A percentile compares a stretch with the other conserved stretches of the same genome.
These are phyloP conservation scores for Polychaeton citri DNA, from an alignment of 2,329 filamentous ascomycete species.

Conservation along the genomic window DNA sequence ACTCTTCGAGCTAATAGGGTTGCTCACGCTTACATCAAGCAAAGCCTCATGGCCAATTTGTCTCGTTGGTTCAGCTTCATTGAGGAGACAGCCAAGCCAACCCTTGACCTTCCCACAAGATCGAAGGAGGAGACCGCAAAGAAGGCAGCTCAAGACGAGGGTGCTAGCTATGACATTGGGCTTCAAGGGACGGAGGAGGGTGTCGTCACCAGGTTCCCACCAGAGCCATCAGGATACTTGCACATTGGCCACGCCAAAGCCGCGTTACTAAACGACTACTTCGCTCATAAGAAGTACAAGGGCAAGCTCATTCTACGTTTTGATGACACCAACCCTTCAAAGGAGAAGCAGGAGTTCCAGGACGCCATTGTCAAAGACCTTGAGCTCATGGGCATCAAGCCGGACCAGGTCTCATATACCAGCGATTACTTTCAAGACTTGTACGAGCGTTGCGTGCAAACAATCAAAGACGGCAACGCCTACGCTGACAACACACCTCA, in stretches of 20 bases:
- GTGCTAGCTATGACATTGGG: constrained; percentile 79
- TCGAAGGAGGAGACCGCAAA: constrained; percentile 48
- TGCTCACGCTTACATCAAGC: constrained; percentile 68
- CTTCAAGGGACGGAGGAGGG: constrained; percentile 75
- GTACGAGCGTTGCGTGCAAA: constrained; percentile 65
- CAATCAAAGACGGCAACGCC: constrained; percentile 76
- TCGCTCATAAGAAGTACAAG: constrained; percentile 84
- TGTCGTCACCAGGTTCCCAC: constrained; percentile 83
- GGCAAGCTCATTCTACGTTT: constrained; percentile 85
- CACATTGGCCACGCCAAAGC: constrained; percentile 96
- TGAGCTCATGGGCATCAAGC: constrained; percentile 78
- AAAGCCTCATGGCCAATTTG: constrained; percentile 62
- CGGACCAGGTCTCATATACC: constrained; percentile 76
- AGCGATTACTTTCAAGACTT: constrained; percentile 92
- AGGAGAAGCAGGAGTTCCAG: constrained; percentile 94
- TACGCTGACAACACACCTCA: constrained; percentile 92
- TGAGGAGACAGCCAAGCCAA: constrained; percentile 62
- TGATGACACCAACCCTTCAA: constrained; percentile 93
- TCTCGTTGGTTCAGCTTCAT: constrained; percentile 80
- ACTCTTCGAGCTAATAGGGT: constrained; percentile 73
- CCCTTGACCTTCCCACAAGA: constrained; percentile 38
- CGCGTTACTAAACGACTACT: constrained; percentile 88
- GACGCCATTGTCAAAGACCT: constrained; percentile 89
- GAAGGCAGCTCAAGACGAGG: constrained; percentile 56
- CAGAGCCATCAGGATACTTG: constrained; percentile 89